Evolutionary conservation across 177 flowering plant species (phyloP), one percentile per base, ranked within the genome.

Genomic region (Tripterygium wilfordii): DNA sequence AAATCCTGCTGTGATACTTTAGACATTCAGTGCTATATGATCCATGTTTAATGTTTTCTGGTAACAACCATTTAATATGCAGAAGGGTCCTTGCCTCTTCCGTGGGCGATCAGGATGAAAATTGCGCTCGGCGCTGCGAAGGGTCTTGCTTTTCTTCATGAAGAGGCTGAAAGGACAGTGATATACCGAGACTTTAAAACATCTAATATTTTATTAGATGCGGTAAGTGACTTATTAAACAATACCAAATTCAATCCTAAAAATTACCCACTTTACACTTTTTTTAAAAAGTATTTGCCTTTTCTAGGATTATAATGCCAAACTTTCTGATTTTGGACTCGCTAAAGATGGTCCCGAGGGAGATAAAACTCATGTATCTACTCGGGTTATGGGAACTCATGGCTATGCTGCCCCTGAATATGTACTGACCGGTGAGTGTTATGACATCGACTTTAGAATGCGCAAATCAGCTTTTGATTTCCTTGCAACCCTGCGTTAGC

Each of bases 351-450:
- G 75, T 48, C 86, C 86, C 10, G 86, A 75, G 56, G 83, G 72
- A 18, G 83, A 65, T 39, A 80, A 82, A 58, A 79, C 86, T 41
- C 89, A 82, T 67, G 86, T 82, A 17, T 79, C 88, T 25, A 82
- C 88, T 23, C 64, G 85, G 25, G 88, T 82, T 29, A 79, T 82
- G 88, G 88, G 88, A 65, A 82, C 88, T 1, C 76, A 82, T 52
- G 88, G 88, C 23, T 82, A 82, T 72, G 85, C 85, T 30, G 89
- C 85, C 23, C 89, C 89, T 4, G 89, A 82, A 49, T 79, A 82
- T 73, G 89, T 80, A 21, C 77, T 82, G 89, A 82, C 89, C 27
- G 89, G 86, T 82, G 48, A 40, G 63, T 49, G 24, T n/a, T n/a
- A n/a, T n/a, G n/a, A n/a, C n/a, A n/a, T n/a, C n/a, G n/a, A n/a